Conservation (phyloP, 1,284 basidiomycete species). For the Leccinum pallidistipes region DNA sequence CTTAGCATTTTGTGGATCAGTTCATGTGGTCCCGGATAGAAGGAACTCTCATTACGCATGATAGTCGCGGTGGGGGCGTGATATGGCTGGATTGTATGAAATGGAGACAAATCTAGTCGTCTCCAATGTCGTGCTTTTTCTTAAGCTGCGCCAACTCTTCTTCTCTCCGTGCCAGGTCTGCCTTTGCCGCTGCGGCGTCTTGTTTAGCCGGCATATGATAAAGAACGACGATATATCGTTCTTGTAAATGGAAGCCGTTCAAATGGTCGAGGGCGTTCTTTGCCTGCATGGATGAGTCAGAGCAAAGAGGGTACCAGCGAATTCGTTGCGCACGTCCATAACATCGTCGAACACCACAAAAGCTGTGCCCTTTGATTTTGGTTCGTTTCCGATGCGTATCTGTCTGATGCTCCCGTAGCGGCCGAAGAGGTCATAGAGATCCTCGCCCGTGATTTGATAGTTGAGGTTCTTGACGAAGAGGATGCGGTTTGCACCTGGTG, state of each 20-base stretch:
- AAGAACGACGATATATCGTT: conserved; percentile 95
- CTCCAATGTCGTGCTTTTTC: conserved; percentile 80
- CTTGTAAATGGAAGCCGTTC: conserved; percentile 98
- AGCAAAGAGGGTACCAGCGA: neutral
- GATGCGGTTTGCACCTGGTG: conserved; percentile 82
- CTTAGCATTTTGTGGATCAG: conserved; percentile 12
- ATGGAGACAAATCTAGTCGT: conserved; percentile 44
- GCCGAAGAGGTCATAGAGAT: conserved; percentile 96
- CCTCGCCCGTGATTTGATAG: conserved; percentile 92
- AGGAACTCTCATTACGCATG: conserved; percentile 10
- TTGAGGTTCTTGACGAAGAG: conserved; percentile 90
- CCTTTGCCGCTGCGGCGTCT: conserved; percentile 89
- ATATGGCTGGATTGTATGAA: conserved; percentile 8
- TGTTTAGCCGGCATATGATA: conserved; percentile 98
- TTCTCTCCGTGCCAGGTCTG: conserved; percentile 89
- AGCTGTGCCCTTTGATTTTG: conserved; percentile 94
- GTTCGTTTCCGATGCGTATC: conserved; percentile 89
- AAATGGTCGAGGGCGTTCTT: conserved; percentile 96
- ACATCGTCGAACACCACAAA: conserved; percentile 92
- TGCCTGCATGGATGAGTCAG: conserved; percentile 51
- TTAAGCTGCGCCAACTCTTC: conserved; percentile 89
- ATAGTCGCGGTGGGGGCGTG: conserved; percentile 2
- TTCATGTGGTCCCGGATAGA: conserved; percentile 10
- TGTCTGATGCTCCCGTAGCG: conserved; percentile 97
- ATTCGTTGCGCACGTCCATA: conserved; percentile 70